Percentiles rank a stretch among this genome's conserved stretches.
Evolutionary conservation across 108 stramenopile species (phyloP).

Genomic region (Stephanodiscus minutulus): DNA sequence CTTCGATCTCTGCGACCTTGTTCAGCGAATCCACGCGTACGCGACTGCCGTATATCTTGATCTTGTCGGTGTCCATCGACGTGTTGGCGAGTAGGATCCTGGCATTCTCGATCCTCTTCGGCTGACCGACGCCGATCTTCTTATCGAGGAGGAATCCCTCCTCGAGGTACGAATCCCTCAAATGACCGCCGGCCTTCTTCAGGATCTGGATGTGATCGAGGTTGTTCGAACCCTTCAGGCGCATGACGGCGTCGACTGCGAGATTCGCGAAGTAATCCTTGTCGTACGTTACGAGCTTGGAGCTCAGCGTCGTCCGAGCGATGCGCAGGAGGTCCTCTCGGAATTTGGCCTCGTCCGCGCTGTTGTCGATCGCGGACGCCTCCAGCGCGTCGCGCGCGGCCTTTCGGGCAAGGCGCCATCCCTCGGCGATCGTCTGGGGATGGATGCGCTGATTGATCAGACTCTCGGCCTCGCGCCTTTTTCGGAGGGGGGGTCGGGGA

Average conservation of each 20-base stretch:
- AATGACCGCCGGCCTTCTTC: constrained; percentile 94
- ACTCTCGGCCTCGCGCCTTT: constrained; percentile 92
- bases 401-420: constrained; percentile 93
- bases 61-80: constrained; percentile 99
- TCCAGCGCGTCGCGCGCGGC: constrained; percentile 88
- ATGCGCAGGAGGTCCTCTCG: constrained; percentile 92
- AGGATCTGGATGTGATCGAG: constrained; percentile 97
- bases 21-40: constrained; percentile 95
- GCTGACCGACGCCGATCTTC: constrained; percentile 96
- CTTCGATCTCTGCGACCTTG: constrained; percentile 99
- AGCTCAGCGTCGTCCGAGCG: constrained; percentile 94
- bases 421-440: constrained; percentile 97
- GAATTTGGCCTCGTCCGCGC: constrained; percentile 65
- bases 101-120: constrained; percentile 93
- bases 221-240: constrained; percentile 91
- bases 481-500: neutral
- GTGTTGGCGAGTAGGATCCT: constrained; percentile 99
- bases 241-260: constrained; percentile 96
- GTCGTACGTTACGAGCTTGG: constrained; percentile 96
- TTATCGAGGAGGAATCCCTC: constrained; percentile 98
- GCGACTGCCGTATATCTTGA: constrained; percentile 99
- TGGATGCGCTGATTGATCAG: constrained; percentile 95
- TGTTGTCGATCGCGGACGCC: constrained; percentile 58
- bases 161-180: constrained; percentile 96
- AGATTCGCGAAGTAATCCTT: constrained; percentile 97